Conservation (phyloP, 805 yeast species). For the Ogataea thermomethanolica region DNA sequence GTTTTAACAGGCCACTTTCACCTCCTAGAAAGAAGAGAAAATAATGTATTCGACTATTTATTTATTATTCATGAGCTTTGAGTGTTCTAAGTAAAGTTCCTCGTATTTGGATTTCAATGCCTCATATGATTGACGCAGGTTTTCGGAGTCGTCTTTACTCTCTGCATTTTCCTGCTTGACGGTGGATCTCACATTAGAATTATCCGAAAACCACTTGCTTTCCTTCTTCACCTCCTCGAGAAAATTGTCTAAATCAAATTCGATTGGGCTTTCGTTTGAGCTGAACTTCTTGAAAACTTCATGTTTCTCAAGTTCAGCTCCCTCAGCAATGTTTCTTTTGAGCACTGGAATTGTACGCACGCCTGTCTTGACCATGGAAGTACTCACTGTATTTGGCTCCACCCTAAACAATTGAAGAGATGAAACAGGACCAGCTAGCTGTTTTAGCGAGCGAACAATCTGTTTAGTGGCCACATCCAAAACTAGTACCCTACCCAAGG, state of each 20-base stretch:
- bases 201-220: conserved; percentile 48
- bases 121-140: conserved; percentile 55
- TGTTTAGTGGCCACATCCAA: conserved; percentile 72
- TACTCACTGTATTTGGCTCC: conserved; percentile 15
- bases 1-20: conserved; percentile 53
- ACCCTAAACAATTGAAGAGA: conserved; percentile 23
- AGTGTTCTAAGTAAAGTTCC: conserved; percentile 49
- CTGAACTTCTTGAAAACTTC: conserved; percentile 39
- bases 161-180: conserved; percentile 22
- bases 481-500: conserved; percentile 60
- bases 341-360: conserved; percentile 55
- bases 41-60: conserved; percentile 6
- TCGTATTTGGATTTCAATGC: conserved; percentile 60
- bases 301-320: conserved; percentile 39
- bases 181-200: conserved; percentile 39
- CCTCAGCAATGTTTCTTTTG: conserved; percentile 54
- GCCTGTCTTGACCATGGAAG: conserved; percentile 31
- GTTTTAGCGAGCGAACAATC: conserved; percentile 53
- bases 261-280: conserved; percentile 17
- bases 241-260: conserved; percentile 46
- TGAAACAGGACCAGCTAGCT: conserved; percentile 27
- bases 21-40: conserved; percentile 36
- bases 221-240: conserved; percentile 46
- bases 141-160: conserved; percentile 44
- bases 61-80: conserved; percentile 29